These are phyloP conservation scores for Verticillium klebahnii DNA, from an alignment of 2,329 filamentous ascomycete species.

Conservation along the genomic window DNA sequence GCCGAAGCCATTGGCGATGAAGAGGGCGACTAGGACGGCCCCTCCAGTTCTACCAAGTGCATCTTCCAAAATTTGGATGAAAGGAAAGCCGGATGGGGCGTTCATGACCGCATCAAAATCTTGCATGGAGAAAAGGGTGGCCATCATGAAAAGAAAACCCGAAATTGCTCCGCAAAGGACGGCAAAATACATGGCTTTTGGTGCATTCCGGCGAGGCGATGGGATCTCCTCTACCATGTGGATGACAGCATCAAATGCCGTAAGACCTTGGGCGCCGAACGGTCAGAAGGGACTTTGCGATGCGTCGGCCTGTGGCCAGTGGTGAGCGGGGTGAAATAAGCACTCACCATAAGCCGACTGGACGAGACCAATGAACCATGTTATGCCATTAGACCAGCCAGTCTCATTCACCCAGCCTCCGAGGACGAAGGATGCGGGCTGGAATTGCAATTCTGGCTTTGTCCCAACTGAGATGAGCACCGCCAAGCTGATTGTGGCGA, in stretches of 20 bases:
- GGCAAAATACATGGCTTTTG: constrained; percentile 26
- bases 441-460: constrained; percentile 22
- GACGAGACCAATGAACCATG: constrained; percentile 16
- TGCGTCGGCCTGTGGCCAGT: neutral
- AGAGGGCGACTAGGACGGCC: constrained; percentile 21
- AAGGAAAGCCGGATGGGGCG: constrained; percentile 36
- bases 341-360: neutral
- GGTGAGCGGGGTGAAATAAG: constrained; percentile 5
- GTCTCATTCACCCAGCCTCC: constrained; percentile 24
- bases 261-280: constrained; percentile 45
- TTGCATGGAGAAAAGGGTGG: constrained; percentile 38
- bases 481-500: constrained; percentile 20
- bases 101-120: constrained; percentile 30
- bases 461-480: constrained; percentile 24
- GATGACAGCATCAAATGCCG: constrained; percentile 23
- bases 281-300: constrained; percentile 42
- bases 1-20: constrained; percentile 20
- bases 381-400: constrained; percentile 27
- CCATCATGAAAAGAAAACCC: constrained; percentile 34
- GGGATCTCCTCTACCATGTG: constrained; percentile 28
- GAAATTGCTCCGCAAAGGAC: constrained; percentile 37
- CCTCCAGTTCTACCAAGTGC: constrained; percentile 19
- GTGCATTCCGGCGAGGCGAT: constrained; percentile 24
- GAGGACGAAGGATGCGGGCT: constrained; percentile 23
- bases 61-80: constrained; percentile 33